Conservation (phyloP, 1,139 yeast species). For the Pichia sp. region DNA sequence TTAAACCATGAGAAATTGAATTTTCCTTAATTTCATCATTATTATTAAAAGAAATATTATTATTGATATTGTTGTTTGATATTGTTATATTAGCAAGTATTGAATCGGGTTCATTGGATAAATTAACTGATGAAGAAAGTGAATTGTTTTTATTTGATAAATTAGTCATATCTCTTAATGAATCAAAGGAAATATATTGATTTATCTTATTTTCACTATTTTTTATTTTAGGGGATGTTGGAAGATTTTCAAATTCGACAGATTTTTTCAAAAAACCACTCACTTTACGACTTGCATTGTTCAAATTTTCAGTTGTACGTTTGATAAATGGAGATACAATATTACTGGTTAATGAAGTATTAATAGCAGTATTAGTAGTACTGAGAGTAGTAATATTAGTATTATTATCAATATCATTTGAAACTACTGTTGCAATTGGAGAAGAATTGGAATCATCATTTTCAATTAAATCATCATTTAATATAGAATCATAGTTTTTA, state of each 20-base stretch:
- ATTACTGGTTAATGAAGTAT: constrained; percentile 10
- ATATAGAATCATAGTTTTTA: too few species aligned
- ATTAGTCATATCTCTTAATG: constrained; percentile 24
- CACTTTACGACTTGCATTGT: constrained; percentile 23
- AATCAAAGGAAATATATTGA: constrained; percentile 36
- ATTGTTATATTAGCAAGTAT: background rate
- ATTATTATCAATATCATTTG: too few species aligned
- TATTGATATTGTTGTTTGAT: constrained; percentile 9
- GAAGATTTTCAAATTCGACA: constrained; percentile 15
- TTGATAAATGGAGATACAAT: constrained; percentile 20
- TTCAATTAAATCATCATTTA: background rate
- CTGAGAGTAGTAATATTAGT: background rate
- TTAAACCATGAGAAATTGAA: constrained; percentile 7
- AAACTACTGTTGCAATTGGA: too few species aligned
- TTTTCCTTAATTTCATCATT: background rate
- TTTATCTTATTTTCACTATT: constrained; percentile 17
- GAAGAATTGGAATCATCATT: too few species aligned
- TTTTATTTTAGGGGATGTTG: background rate
- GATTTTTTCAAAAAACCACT: constrained; percentile 23
- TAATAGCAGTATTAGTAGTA: constrained; percentile 5
- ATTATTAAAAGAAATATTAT: background rate
- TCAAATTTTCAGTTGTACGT: constrained; percentile 22
- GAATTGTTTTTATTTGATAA: background rate
- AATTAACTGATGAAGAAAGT: background rate
- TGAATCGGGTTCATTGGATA: background rate